Evolutionary conservation across 1,284 basidiomycete genomes (phyloP), one percentile per base, ranked within the genome.

Genomic region (Malassezia japonica): DNA sequence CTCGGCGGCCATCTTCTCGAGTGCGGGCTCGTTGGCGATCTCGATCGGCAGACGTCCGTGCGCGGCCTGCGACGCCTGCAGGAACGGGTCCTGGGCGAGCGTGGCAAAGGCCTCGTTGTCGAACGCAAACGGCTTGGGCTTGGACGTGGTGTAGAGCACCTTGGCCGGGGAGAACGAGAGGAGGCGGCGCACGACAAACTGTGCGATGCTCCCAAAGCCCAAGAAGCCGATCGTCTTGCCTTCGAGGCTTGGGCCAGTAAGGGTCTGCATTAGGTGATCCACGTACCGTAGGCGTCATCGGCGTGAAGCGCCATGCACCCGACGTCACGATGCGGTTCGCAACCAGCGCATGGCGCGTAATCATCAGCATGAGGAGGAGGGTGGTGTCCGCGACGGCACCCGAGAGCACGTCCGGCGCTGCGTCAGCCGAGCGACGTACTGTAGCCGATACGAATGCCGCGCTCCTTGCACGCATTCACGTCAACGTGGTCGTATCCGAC

Each of bases 341-440:
- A 58, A 52, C 82, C 76, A 29, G 82, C 1, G 78, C 83, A 41
- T 87, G 84, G 16, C 91, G 80, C 45, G 84, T 81, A 0, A 88
- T 86, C 87, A 92, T 94, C 27, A 98, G 79, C 1, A 83, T 83
- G 4, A 98, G 80, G 82, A 92, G 86, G 36, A 92, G 78, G 0
- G 83, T 81, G 9, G 87, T 74, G 72, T 95, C 91, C 9, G 91
- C 90, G 81, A 88, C 87, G 53, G 89, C 86, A 64, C 86, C 84
- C 10, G 85, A 89, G 18, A 94, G 79, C 3, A 94, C 84, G 50
- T 87, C 84, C 0, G 90, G 90, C 0, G 90, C 46, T 48, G 33
- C 20, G 15, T 36, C 8, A 25, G 29, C 12, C 8, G 13, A 15
- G 25, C 4, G 15, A 40, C 46, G 29, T 25, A 48, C 38, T 95